These are phyloP conservation scores for Penicillium rolfsii DNA, from an alignment of 2,329 filamentous ascomycete species.

Conservation along the genomic window DNA sequence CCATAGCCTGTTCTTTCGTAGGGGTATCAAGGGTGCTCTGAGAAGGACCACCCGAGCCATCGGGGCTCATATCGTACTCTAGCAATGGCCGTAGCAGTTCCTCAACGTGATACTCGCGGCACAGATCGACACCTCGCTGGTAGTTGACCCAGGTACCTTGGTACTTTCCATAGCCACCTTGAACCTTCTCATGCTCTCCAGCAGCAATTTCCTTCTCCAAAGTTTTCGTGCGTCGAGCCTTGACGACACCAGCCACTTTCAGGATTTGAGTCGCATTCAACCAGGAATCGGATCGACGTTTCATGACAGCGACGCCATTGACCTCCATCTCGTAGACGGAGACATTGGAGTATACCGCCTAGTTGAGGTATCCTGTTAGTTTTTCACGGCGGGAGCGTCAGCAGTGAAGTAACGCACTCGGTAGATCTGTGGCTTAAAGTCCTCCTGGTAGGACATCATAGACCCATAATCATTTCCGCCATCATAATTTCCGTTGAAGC, in stretches of 20 bases:
- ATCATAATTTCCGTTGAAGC: slow-evolving; percentile 47
- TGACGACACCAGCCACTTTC: slow-evolving; percentile 95
- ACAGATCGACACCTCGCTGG: slow-evolving; percentile 88
- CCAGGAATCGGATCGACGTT: slow-evolving; percentile 91
- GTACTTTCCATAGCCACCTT: slow-evolving; percentile 98
- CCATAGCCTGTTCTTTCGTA: slow-evolving; percentile 98
- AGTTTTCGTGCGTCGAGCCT: slow-evolving; percentile 96
- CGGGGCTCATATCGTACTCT: slow-evolving; percentile 54
- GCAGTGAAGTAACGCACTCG: slow-evolving; percentile 40
- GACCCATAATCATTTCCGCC: slow-evolving; percentile 46
- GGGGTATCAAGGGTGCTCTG: slow-evolving; percentile 85
- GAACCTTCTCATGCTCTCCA: slow-evolving; percentile 96
- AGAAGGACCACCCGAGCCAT: slow-evolving; percentile 69
- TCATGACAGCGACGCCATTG: slow-evolving; percentile 91
- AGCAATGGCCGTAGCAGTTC: slow-evolving; percentile 53
- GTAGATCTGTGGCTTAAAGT: slow-evolving; percentile 53
- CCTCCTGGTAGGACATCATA: slow-evolving; percentile 43
- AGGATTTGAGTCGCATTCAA: slow-evolving; percentile 98
- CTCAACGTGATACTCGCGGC: slow-evolving; percentile 68
- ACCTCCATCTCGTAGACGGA: slow-evolving; percentile 99
- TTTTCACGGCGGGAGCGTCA: background rate
- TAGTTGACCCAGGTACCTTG: slow-evolving; percentile 99
- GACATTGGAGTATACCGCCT: slow-evolving; percentile 92
- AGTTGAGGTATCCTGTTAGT: slow-evolving; percentile 22
- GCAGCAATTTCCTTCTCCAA: slow-evolving; percentile 96